phyloP scores from a whole-genome alignment of 1,139 yeast genomes.

The Lodderomyces beijingensis region DNA sequence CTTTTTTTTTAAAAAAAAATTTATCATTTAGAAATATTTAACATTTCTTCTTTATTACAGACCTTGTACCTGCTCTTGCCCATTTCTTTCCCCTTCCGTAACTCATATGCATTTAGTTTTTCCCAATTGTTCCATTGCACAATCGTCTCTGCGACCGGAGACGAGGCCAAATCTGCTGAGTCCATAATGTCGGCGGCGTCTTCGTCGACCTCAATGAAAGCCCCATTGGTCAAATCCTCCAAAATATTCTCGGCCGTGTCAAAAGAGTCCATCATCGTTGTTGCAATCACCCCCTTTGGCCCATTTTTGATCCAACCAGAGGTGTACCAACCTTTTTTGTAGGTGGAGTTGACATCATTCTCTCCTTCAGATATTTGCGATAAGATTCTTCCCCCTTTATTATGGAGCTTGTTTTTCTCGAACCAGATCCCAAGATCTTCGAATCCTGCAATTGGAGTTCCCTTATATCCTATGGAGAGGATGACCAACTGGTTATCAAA shows the following conservation, averaged over 20 bases:
- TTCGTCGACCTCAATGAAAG: slow-evolving; percentile 20
- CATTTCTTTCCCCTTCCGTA: slow-evolving; percentile 35
- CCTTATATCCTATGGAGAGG: slow-evolving; percentile 80
- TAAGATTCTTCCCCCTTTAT: slow-evolving; percentile 56
- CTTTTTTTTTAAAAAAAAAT: too few species aligned
- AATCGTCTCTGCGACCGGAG: slow-evolving; percentile 15
- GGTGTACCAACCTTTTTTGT: slow-evolving; percentile 59
- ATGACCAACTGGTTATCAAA: slow-evolving; percentile 66
- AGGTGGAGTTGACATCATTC: slow-evolving; percentile 18
- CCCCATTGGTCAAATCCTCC: slow-evolving; percentile 43
- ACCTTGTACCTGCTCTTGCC: slow-evolving; percentile 63
- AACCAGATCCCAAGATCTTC: slow-evolving; percentile 52
- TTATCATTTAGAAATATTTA: slow-evolving; percentile 22
- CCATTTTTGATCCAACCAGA: slow-evolving; percentile 94
- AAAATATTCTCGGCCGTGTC: slow-evolving; percentile 66
- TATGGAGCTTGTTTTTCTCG: slow-evolving; percentile 57
- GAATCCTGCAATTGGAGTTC: slow-evolving; percentile 58
- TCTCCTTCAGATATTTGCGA: slow-evolving; percentile 20
- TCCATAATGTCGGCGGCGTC: slow-evolving; percentile 13
- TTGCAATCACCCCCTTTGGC: slow-evolving; percentile 86
- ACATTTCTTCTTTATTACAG: slow-evolving; percentile 45
- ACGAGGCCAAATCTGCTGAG: slow-evolving; percentile 14
- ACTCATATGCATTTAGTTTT: slow-evolving; percentile 52
- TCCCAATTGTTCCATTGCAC: slow-evolving; percentile 76
- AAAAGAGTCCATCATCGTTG: slow-evolving; percentile 83